Base-by-base conservation (phyloP, 306 rosid genomes). In the Sophora flavescens region DNA sequence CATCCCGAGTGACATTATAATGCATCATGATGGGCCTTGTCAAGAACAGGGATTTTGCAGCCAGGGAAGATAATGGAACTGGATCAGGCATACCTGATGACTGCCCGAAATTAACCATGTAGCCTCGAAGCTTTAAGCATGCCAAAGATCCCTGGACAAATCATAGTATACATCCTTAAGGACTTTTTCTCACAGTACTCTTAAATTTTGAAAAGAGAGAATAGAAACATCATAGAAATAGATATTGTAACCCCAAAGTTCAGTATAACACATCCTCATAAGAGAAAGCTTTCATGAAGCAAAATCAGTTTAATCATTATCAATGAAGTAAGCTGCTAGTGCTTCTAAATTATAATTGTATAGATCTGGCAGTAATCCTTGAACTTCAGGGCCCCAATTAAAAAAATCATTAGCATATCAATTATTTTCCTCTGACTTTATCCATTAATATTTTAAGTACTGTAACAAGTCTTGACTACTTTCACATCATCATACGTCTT, bases 21-120 rank as follows among this genome's bases (percentile, higher is more conserved):
- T 92, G 89, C 84, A 85, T 79, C 15, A 94, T 66, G 70, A 75
- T 38, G 3, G 98, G 98, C 84, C 98, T 86, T 11, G 97, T 90
- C 88, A 94, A 84, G 87, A 89, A 92, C 68, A 92, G 63, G 9
- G 97, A 87, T 69, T 94, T 94, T 16, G 84, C 67, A 51, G 89
- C 86, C 72, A 95, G 63, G 12, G 88, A 82, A 11, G 98, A 84
- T 63, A 95, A 81, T 38, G 96, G 98, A 62, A 94, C 80, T 15
- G 97, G 97, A 48, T 94, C 98, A 4, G 97, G 96, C 8, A 82
- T 13, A 42, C 98, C 98, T 2, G 97, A 94, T 30, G 98, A 89
- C 83, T 90, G 93, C 57, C 98, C 97, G 41, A 92, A 94, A 82
- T 77, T 84, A 36, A 94, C 96, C 97, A 94, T 89, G 88, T 88